Conservation (phyloP, 768 basidiomycete genomes). For the Podaxis pistillaris region DNA sequence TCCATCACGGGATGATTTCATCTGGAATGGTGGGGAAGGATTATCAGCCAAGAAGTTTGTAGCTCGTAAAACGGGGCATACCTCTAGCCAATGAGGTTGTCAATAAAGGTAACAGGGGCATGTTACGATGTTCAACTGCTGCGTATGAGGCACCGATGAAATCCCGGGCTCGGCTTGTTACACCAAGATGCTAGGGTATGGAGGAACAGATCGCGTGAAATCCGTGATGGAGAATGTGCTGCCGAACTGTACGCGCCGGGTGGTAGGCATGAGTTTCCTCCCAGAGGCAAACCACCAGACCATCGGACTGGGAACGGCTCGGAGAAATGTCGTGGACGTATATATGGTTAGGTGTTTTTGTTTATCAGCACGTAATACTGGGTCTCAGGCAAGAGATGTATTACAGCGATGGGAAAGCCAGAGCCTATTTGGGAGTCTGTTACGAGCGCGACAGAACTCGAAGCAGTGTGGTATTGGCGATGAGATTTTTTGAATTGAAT, state of each 20-base stretch:
- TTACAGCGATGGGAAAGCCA: slow-evolving; percentile 4
- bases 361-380: slow-evolving; percentile 7
- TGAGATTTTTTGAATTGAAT: slow-evolving; percentile 4
- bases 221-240: neutral
- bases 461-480: slow-evolving; percentile 1
- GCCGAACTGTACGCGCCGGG: neutral
- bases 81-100: neutral
- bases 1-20: neutral
- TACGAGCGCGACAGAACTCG: slow-evolving; percentile 2
- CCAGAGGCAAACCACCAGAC: neutral
- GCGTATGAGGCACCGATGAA: neutral
- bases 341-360: neutral
- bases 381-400: neutral
- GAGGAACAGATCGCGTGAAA: neutral
- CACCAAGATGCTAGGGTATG: neutral
- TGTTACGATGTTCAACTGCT: neutral
- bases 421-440: neutral
- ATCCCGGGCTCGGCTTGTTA: neutral
- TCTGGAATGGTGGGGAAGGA: neutral
- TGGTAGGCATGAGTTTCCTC: neutral
- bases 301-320: slow-evolving; percentile 4
- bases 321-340: slow-evolving; percentile 12
- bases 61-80: neutral
- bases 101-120: neutral
- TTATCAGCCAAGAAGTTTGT: neutral